These are phyloP conservation scores for Trichomonas gallinae DNA, from an alignment of 208 protist genomes.

Conservation along the genomic window DNA sequence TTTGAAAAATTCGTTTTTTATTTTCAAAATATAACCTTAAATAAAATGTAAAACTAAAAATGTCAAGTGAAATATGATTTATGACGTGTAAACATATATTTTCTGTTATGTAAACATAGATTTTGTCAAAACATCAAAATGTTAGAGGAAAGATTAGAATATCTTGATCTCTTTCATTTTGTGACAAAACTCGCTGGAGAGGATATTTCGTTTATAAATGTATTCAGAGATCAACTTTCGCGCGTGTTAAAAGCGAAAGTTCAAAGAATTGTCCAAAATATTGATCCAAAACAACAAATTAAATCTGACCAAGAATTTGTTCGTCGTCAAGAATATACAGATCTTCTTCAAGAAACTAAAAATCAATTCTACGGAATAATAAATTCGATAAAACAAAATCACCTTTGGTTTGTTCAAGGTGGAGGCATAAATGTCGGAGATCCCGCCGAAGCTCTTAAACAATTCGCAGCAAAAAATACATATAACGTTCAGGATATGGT, in stretches of 20 bases:
- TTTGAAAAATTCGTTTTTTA: too few species aligned
- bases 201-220: neutral
- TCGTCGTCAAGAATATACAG: neutral
- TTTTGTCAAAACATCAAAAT: neutral
- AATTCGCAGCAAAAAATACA: neutral
- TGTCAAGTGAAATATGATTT: too few species aligned
- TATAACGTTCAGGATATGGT: neutral
- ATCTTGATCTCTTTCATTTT: conserved; percentile 10
- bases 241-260: neutral
- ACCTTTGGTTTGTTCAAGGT: neutral
- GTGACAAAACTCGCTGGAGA: neutral
- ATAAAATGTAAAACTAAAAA: too few species aligned
- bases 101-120: too few species aligned
- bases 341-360: neutral
- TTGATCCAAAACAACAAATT: neutral
- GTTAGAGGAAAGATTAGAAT: neutral
- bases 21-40: too few species aligned
- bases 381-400: neutral
- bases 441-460: neutral
- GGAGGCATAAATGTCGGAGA: neutral
- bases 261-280: neutral
- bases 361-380: neutral
- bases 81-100: too few species aligned
- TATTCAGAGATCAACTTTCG: neutral
- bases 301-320: neutral